phyloP scores from a whole-genome alignment of 2,329 filamentous ascomycete species.

The Rhexocercosporidium sp. region DNA sequence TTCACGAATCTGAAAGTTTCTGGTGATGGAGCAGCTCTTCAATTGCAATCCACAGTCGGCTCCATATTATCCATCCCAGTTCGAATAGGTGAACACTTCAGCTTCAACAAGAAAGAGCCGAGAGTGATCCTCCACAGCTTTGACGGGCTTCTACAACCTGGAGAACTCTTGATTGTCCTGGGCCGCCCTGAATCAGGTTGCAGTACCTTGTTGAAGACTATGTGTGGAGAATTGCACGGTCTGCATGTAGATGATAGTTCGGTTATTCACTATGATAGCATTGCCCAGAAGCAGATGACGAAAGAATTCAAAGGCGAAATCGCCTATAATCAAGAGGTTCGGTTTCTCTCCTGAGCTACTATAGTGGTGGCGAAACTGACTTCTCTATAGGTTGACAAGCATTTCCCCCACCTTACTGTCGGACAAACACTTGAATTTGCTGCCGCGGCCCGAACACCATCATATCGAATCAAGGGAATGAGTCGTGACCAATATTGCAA shows the following conservation, averaged over 20 bases:
- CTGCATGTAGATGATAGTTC: slow-evolving; percentile 58
- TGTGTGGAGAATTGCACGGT: slow-evolving; percentile 64
- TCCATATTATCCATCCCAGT: slow-evolving; percentile 63
- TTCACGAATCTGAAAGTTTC: slow-evolving; percentile 70
- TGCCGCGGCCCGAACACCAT: slow-evolving; percentile 69
- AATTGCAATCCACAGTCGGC: slow-evolving; percentile 70
- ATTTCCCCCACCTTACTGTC: slow-evolving; percentile 80
- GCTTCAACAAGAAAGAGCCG: slow-evolving; percentile 46
- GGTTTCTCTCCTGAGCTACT: background rate
- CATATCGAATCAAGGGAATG: slow-evolving; percentile 62
- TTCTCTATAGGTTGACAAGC: slow-evolving; percentile 58
- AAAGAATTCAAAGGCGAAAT: slow-evolving; percentile 68
- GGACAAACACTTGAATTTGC: slow-evolving; percentile 78
- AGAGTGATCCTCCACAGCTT: slow-evolving; percentile 67
- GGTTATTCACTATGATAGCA: slow-evolving; percentile 64
- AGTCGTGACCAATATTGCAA: slow-evolving; percentile 57
- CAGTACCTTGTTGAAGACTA: slow-evolving; percentile 65
- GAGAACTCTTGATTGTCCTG: slow-evolving; percentile 72
- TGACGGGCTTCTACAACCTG: slow-evolving; percentile 65
- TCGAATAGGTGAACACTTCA: slow-evolving; percentile 60
- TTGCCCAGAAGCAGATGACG: slow-evolving; percentile 54
- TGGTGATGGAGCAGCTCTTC: slow-evolving; percentile 68
- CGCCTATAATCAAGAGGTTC: slow-evolving; percentile 73
- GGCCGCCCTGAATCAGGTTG: slow-evolving; percentile 70
- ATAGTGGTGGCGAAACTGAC: background rate